These are phyloP conservation scores for Fusarium tricinctum DNA, from an alignment of 2,329 filamentous ascomycete species.

Conservation along the genomic window DNA sequence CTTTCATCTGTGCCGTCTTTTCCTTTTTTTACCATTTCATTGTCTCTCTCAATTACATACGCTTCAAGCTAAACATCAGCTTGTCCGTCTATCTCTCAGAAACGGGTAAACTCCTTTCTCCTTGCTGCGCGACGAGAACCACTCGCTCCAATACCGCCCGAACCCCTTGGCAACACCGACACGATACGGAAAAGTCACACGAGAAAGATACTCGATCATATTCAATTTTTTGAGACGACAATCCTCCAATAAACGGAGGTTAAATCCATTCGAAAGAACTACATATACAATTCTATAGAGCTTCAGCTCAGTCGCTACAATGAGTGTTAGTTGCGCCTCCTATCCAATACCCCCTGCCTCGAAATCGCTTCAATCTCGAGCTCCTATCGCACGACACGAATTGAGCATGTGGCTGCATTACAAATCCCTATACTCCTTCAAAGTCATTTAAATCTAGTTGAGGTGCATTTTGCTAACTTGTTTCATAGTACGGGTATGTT, in stretches of 20 bases:
- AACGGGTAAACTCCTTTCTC: slow-evolving; percentile 37
- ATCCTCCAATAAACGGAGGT: slow-evolving; percentile 1
- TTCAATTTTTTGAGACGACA: slow-evolving; percentile 15
- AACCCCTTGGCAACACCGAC: slow-evolving; percentile 19
- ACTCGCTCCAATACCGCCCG: slow-evolving; percentile 15
- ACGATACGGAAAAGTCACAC: slow-evolving; percentile 22
- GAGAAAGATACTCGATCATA: slow-evolving; percentile 18
- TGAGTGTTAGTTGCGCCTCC: slow-evolving; percentile 52
- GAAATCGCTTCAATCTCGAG: slow-evolving; percentile 10
- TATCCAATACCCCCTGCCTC: slow-evolving; percentile 29
- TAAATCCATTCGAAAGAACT: slow-evolving; percentile 4
- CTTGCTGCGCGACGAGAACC: slow-evolving; percentile 50
- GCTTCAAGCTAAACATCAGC: slow-evolving; percentile 16
- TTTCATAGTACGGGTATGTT: slow-evolving; percentile 68
- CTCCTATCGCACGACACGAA: slow-evolving; percentile 8
- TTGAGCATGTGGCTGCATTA: background rate
- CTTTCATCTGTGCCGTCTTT: slow-evolving; percentile 23
- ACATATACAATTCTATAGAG: slow-evolving; percentile 19
- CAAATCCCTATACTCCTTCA: background rate
- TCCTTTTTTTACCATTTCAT: slow-evolving; percentile 19
- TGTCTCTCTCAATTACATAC: slow-evolving; percentile 9
- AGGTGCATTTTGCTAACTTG: slow-evolving; percentile 4
- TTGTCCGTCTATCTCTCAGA: slow-evolving; percentile 18
- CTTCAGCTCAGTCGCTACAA: slow-evolving; percentile 44
- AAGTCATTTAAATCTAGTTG: background rate